phyloP scores from a whole-genome alignment of 2,329 filamentous ascomycete genomes.

The Aureobasidium sp. region DNA sequence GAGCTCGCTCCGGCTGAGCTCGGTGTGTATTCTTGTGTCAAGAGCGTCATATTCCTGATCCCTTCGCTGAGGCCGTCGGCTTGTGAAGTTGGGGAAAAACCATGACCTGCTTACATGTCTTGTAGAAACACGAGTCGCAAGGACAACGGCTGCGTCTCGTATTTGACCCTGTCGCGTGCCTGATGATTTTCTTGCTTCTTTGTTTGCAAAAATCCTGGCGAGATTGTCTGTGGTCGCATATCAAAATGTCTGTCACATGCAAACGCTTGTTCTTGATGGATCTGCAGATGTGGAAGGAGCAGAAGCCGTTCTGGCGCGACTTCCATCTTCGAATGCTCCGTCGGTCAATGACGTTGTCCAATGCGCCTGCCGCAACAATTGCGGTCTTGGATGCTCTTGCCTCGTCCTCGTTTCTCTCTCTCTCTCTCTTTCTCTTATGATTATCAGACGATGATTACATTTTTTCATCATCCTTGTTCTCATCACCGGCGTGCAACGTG shows the following conservation, averaged over 20 bases:
- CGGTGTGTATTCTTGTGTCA: slow-evolving; percentile 46
- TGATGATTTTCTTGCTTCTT: not conserved
- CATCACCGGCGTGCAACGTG: not conserved
- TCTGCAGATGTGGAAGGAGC: not conserved
- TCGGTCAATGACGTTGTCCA: slow-evolving; percentile 1
- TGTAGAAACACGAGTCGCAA: not conserved
- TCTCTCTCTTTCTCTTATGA: no score
- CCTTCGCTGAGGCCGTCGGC: slow-evolving; percentile 85
- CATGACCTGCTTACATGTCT: slow-evolving; percentile 52
- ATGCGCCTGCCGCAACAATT: not conserved
- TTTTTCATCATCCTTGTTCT: not conserved
- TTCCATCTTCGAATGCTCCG: not conserved
- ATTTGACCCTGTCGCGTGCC: not conserved
- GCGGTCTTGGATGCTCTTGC: not conserved
- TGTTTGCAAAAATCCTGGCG: not conserved
- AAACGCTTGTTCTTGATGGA: not conserved
- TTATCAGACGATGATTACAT: not conserved
- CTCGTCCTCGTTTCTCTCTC: no score
- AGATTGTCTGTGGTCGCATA: not conserved
- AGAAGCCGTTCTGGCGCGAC: not conserved
- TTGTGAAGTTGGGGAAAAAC: slow-evolving; percentile 84
- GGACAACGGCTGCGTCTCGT: not conserved
- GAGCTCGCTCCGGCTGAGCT: slow-evolving; percentile 65
- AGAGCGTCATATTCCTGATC: slow-evolving; percentile 82
- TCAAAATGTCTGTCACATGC: not conserved